Evolutionary conservation across 352 stramenopile genomes (phyloP).

Genomic region (Globisporangium camurandrum): DNA sequence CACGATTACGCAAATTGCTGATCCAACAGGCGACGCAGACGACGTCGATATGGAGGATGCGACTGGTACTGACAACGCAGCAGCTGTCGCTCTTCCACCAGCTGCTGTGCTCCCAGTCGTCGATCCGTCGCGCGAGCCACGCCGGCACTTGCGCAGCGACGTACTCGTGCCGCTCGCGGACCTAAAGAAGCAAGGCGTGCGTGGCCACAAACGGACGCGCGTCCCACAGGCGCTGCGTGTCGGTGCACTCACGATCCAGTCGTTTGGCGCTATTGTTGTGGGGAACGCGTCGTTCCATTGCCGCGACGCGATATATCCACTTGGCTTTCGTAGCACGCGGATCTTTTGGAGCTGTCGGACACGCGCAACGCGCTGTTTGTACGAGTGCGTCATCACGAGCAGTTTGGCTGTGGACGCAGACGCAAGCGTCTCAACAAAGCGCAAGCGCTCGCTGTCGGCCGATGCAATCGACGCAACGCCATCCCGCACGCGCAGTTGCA

Average conservation of each 20-base stretch:
- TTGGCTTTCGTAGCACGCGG: slow-evolving; percentile 86
- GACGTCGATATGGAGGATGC: no score
- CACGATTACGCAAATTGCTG: no score
- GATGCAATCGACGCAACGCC: neutral
- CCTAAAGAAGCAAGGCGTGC: slow-evolving; percentile 53
- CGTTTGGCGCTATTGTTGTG: slow-evolving; percentile 71
- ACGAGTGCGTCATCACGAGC: slow-evolving; percentile 87
- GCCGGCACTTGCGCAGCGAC: slow-evolving; percentile 36
- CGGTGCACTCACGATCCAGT: slow-evolving; percentile 75
- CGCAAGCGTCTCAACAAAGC: slow-evolving; percentile 11
- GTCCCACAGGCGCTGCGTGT: slow-evolving; percentile 61
- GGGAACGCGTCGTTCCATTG: slow-evolving; percentile 83
- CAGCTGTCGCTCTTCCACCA: neutral
- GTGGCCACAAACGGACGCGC: slow-evolving; percentile 34
- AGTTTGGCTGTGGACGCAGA: slow-evolving; percentile 71
- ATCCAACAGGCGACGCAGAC: no score
- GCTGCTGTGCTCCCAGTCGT: slow-evolving; percentile 31
- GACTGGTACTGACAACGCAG: neutral
- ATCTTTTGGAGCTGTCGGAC: slow-evolving; percentile 88
- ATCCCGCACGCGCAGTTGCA: slow-evolving; percentile 7
- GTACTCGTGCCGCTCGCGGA: slow-evolving; percentile 30
- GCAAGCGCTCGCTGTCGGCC: neutral
- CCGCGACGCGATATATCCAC: slow-evolving; percentile 79
- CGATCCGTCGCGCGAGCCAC: slow-evolving; percentile 31
- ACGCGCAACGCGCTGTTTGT: slow-evolving; percentile 71